Base-by-base conservation (phyloP, 345 rosid genomes). In the Rhodamnia rubescens region DNA sequence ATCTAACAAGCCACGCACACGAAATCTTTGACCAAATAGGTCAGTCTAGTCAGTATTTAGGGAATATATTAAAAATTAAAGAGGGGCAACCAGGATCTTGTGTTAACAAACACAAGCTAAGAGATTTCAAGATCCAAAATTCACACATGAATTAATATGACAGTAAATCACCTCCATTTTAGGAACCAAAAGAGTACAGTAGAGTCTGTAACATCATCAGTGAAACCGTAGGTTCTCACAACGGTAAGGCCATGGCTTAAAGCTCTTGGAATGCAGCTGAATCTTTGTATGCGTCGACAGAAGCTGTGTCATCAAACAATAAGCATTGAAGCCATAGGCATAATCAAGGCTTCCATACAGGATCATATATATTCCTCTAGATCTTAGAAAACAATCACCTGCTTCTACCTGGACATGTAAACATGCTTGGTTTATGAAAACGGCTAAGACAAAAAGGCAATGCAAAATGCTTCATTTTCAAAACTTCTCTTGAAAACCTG, bases 311-410 rank as follows among this genome's bases (percentile, higher is more conserved):
- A 94, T 94, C 55, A 95, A 91, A 98, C 99, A 97, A 85, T 94
- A 96, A 49, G 98, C 96, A 86, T 96, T 96, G 93, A 94, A 95
- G 74, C 99, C 99, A 88, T 95, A 94, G 55, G 95, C 94, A 85
- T 92, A 96, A 86, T 90, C 92, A 20, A 94, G 98, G 84, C 88
- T 90, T 2, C 95, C 98, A 84, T 93, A 92, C 59, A 89, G 87
- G 88, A 85, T 83, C 64, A 95, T 90, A 53, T 92, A 94, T 40
- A 89, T 88, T 84, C 98, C 96, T 84, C 88, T 93, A 32, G 91
- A 92, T 54, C 90, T 92, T 57, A 96, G 53, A 75, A 95, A 97
- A 44, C 91, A 94, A 87, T 91, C 92, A 18, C 88, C 91, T 58
- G 93, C 90, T 50, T 87, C 91, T 22, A 90, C 95, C 14, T 42